Evolutionary conservation across 2,329 filamentous ascomycete genomes (phyloP), one percentile per base, ranked within the genome.

Genomic region (Botryotinia convoluta): DNA sequence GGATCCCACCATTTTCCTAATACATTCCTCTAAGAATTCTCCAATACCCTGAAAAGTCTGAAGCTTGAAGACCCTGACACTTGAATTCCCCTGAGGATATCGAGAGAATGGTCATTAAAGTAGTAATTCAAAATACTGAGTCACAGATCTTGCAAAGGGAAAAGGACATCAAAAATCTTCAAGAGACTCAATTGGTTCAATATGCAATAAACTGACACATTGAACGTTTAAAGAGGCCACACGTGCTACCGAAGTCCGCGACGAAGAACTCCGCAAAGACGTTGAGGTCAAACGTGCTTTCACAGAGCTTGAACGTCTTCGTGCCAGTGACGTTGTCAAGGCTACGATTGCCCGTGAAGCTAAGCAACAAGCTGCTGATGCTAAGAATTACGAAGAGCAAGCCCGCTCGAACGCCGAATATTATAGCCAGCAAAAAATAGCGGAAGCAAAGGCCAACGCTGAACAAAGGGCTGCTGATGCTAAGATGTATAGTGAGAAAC

Each of bases 241-340:
- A 76, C 91, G 93, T 71, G 86, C 89, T 16, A 91, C 93, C 1
- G 92, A 97, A 83, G 87, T 88, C 75, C 89, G 87, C 77, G 93
- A 97, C 82, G 92, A 94, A 69, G 93, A 96, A 77, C 86, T 97
- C 70, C 93, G 94, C 85, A 90, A 88, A 76, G 86, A 91, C 22
- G 93, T 97, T 75, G 90, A 97, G 83, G 84, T 90, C 77, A 93
- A 91, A 86, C 91, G 92, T 72, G 93, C 92, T 0, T 88, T 88
- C 45, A 94, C 93, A 77, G 93, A 96, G 84, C 86, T 96, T 73
- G 94, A 97, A 82, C 89, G 92, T 73, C 89, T 94, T 48, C 87
- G 93, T 77, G 94, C 93, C 14, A 88, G 85, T 5, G 92, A 93
- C 76, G 92, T 97, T 78, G 93, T 93, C 73, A 91, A 93, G 83